Percentiles rank a stretch among this genome's conserved stretches.
These are phyloP conservation scores for Blastosporella zonata DNA, from an alignment of 1,284 basidiomycete genomes.

Conservation along the genomic window DNA sequence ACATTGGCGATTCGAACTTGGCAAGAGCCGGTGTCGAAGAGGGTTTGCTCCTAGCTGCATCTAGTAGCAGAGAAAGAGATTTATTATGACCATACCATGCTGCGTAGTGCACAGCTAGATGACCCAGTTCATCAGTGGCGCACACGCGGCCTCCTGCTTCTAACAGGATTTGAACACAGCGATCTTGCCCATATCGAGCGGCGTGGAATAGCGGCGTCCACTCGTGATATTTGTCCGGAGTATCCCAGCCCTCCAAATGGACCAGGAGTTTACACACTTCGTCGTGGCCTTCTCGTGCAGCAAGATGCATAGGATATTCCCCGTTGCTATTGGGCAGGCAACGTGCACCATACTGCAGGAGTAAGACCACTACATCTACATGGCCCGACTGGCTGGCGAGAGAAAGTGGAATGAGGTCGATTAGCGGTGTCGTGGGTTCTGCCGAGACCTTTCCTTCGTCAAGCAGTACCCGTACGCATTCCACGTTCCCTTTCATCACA, in stretches of 20 bases:
- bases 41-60: conserved; percentile 35
- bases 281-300: conserved; percentile 91
- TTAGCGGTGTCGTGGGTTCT: conserved; percentile 52
- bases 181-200: conserved; percentile 81
- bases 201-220: conserved; percentile 99
- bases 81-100: conserved; percentile 95
- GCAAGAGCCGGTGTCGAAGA: conserved; percentile 20
- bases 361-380: conserved; percentile 75
- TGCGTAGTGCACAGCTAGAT: conserved; percentile 90
- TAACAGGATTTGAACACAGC: conserved; percentile 78
- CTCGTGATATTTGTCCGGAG: conserved; percentile 93
- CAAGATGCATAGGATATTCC: conserved; percentile 96
- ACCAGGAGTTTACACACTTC: conserved; percentile 83
- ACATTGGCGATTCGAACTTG: conserved; percentile 36
- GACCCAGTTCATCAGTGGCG: conserved; percentile 82
- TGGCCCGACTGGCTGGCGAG: conserved; percentile 91
- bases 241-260: conserved; percentile 77
- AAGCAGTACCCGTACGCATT: conserved; percentile 78
- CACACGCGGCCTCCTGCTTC: conserved; percentile 76
- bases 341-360: conserved; percentile 77
- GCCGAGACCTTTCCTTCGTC: conserved; percentile 61
- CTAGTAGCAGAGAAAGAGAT: conserved; percentile 75
- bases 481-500: conserved; percentile 81
- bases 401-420: conserved; percentile 85
- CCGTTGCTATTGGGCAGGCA: conserved; percentile 91